Base-by-base conservation (phyloP, 345 rosid genomes). In the Salix dunnii region DNA sequence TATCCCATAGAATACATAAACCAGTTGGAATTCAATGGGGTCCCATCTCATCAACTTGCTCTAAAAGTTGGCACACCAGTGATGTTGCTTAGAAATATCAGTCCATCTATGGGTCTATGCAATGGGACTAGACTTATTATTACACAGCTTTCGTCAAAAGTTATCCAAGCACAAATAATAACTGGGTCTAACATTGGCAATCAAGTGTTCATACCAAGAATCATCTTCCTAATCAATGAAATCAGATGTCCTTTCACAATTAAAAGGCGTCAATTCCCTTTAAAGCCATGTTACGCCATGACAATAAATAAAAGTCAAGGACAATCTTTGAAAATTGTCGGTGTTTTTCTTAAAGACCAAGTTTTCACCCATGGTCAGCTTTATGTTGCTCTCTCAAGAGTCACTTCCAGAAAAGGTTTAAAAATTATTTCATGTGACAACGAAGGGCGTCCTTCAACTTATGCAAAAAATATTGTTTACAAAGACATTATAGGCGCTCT, bases 251-350 rank as follows among this genome's bases (percentile, higher is more conserved):
- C 31, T 0, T 65, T 75, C 31, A 23, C 16, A 8, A 3, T 64
- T 2, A 35, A 42, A 40, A 38, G 60, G 5, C 10, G 43, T 5
- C 58, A 51, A 31, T 77, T 69, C 20, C 70, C 74, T 6, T 35
- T 70, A 0, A 20, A 8, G 8, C 25, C 61, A 2, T 21, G 67
- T 27, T 76, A 12, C 23, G 42, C 74, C 5, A 77, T 77, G 69
- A 77, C 75, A 36, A 70, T 70, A 3, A 77, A 62, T 27, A 70
- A 70, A 60, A 40, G 51, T 5, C 62, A 77, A 70, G 75, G 75
- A 0, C 68, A 77, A 77, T 70, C 75, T n/a, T 31, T 77, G 0
- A 23, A 70, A 25, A 20, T 25, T n/a, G 75, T 61, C 0, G 75
- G 80, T 4, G 5, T 77, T 3, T 77, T 53, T 17, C 53, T 68